These are phyloP conservation scores for Phytophthora tubulina DNA, from an alignment of 352 stramenopile species.

Conservation along the genomic window DNA sequence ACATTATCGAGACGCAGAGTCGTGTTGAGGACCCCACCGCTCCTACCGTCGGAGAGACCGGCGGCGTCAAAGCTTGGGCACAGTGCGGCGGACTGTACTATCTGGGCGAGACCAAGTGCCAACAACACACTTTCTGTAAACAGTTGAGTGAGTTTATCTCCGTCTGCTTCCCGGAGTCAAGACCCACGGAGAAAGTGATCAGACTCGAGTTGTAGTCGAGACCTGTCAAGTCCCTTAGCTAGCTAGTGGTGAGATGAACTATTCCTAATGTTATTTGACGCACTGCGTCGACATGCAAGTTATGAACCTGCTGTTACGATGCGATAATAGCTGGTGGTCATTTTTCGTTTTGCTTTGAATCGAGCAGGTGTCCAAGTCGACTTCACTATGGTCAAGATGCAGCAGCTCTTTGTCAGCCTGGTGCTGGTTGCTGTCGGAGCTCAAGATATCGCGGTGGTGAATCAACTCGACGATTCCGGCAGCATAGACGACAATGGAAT, in stretches of 20 bases:
- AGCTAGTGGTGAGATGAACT: slow-evolving; percentile 35
- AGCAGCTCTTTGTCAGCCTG: slow-evolving; percentile 5
- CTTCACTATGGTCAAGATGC: slow-evolving; percentile 10
- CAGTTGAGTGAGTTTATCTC: slow-evolving; percentile 45
- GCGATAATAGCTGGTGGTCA: background rate
- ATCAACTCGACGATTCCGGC: background rate
- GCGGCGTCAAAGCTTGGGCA: slow-evolving; percentile 35
- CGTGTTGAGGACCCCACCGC: slow-evolving; percentile 5
- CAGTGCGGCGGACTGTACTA: slow-evolving; percentile 45
- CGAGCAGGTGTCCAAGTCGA: background rate
- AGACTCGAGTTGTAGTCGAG: slow-evolving; percentile 34
- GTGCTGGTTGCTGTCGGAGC: background rate
- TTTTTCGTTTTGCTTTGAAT: slow-evolving; percentile 21
- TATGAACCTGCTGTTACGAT: slow-evolving; percentile 10
- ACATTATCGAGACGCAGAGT: slow-evolving; percentile 12
- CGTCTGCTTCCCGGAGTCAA: slow-evolving; percentile 43
- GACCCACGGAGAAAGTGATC: slow-evolving; percentile 38
- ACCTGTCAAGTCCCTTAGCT: background rate
- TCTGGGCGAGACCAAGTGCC: slow-evolving; percentile 38
- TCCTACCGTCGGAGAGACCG: background rate
- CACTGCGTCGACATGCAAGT: background rate
- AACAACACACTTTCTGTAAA: slow-evolving; percentile 40
- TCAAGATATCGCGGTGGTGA: background rate
- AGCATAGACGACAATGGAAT: slow-evolving; percentile 1
- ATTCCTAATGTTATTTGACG: slow-evolving; percentile 45